Base-by-base conservation (phyloP, 2,329 filamentous ascomycete genomes). In the Sarocladiaceae sp. region DNA sequence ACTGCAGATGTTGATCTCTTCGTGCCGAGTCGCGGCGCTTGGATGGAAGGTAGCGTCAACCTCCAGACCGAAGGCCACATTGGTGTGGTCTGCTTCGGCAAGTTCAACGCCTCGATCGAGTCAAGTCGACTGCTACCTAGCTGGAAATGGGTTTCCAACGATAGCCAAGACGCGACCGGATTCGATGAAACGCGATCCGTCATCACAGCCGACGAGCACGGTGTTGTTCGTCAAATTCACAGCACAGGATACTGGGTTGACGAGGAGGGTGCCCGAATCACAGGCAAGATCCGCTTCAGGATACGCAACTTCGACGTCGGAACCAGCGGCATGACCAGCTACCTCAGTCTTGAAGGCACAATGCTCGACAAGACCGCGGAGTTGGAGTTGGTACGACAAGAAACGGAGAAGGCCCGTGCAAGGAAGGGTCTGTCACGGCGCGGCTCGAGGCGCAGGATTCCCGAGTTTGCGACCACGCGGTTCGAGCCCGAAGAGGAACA, bases 21-120 rank as follows among this genome's bases (percentile, higher is more conserved):
- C 66, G 80, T 87, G 28, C 93, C 94, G 0, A 75, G 78, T 51
- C 80, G 82, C 42, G 88, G 89, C 31, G 82, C 84, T 8, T 83
- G 80, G 69, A 79, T 97, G 64, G 86, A 92, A 58, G 94, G 90
- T 11, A 85, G 79, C 59, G 80, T 97, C 52, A 94, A 93, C 62
- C 76, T 97, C 26, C 90, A 96, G 65, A 93, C 87, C 46, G 89
- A 94, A 60, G 90, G 90, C 6, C 90, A 97, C 64, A 78, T 99
- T 6, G 92, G 93, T 18, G 80, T 97, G 2, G 83, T 95, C 11
- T 94, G 90, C 66, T 92, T 90, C 71, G 93, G 93, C 67, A 83
- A 90, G 58, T 97, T 97, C 77, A 96, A 94, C 59, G 89, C 93
- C 1, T 90, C 87, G 39, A 88, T 99, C 54, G 87, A 93, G 61